A percentile compares a stretch with the other conserved stretches of the same genome.
Evolutionary conservation across 192 early-diverging fungal species (phyloP).

Genomic region (Kappamyces sp.): DNA sequence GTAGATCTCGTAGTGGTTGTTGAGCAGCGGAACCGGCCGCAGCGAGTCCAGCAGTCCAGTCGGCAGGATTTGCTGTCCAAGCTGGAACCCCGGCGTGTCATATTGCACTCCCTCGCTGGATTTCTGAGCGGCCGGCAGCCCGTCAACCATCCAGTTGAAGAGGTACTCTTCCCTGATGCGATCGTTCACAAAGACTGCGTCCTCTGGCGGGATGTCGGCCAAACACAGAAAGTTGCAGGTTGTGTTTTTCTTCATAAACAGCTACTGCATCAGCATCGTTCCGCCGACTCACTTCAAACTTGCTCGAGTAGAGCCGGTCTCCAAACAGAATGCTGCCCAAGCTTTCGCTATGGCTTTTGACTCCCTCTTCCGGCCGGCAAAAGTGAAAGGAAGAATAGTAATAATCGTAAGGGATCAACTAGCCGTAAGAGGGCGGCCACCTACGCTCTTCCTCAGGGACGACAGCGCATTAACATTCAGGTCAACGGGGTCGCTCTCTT

Average conservation of each 20-base stretch:
- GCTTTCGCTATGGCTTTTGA: slow-evolving; percentile 55
- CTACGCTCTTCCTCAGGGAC: slow-evolving; percentile 39
- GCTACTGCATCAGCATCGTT: slow-evolving; percentile 30
- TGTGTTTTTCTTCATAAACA: slow-evolving; percentile 55
- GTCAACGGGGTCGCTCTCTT: slow-evolving; percentile 55
- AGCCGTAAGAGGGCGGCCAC: not conserved
- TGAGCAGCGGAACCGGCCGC: slow-evolving; percentile 38
- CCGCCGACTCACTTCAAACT: slow-evolving; percentile 57
- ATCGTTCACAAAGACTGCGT: slow-evolving; percentile 81
- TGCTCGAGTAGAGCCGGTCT: slow-evolving; percentile 82
- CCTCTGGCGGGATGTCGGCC: slow-evolving; percentile 53
- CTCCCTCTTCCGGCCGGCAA: slow-evolving; percentile 67
- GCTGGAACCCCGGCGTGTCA: slow-evolving; percentile 73
- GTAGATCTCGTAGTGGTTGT: slow-evolving; percentile 88
- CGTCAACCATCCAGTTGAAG: slow-evolving; percentile 69
- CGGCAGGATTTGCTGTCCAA: slow-evolving; percentile 42
- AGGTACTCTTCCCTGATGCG: slow-evolving; percentile 41
- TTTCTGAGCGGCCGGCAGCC: slow-evolving; percentile 67
- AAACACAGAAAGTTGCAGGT: slow-evolving; percentile 65
- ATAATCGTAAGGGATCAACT: slow-evolving; percentile 74
- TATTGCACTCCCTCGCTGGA: slow-evolving; percentile 49
- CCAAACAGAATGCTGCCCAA: slow-evolving; percentile 93
- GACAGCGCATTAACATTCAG: slow-evolving; percentile 86
- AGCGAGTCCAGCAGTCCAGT: not conserved
- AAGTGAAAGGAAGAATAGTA: slow-evolving; percentile 82